A percentile compares a stretch with the other conserved stretches of the same genome.
Conservation (phyloP, 1,284 basidiomycete genomes). For the Ustilago esculenta region DNA sequence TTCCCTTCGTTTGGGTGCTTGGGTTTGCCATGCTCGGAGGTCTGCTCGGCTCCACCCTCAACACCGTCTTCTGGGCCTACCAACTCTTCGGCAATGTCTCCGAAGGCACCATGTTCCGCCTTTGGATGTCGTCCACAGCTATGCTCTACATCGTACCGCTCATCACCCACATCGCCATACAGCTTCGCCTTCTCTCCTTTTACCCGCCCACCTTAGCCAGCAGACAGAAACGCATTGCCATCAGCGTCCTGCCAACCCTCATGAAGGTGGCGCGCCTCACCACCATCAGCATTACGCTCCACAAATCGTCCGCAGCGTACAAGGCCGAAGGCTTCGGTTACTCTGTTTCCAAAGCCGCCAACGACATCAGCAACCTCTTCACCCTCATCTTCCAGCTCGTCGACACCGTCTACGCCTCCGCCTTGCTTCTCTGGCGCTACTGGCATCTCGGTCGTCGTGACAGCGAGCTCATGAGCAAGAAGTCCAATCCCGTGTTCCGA, state of each 20-base stretch:
- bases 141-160: slow-evolving; percentile 51
- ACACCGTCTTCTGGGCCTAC: slow-evolving; percentile 53
- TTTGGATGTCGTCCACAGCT: slow-evolving; percentile 44
- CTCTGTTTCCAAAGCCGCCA: slow-evolving; percentile 20
- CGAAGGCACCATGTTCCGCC: slow-evolving; percentile 34
- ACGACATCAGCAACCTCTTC: slow-evolving; percentile 37
- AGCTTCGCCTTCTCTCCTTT: slow-evolving; percentile 47
- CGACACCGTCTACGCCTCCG: slow-evolving; percentile 43
- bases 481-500: slow-evolving; percentile 8
- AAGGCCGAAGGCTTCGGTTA: slow-evolving; percentile 12
- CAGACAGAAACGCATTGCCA: slow-evolving; percentile 31
- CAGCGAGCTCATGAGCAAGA: slow-evolving; percentile 37
- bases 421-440: slow-evolving; percentile 44
- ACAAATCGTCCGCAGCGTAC: slow-evolving; percentile 11
- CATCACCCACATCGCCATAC: slow-evolving; percentile 45
- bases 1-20: slow-evolving; percentile 45
- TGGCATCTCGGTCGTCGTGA: slow-evolving; percentile 42
- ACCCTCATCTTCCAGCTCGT: slow-evolving; percentile 45
- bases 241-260: slow-evolving; percentile 36
- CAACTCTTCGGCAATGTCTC: slow-evolving; percentile 43
- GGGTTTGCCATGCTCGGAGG: slow-evolving; percentile 48
- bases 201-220: slow-evolving; percentile 45
- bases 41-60: slow-evolving; percentile 46
- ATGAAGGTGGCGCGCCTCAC: slow-evolving; percentile 42
- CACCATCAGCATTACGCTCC: slow-evolving; percentile 40